Base-by-base conservation (phyloP, 1,284 basidiomycete species). In the Boletus sp. region DNA sequence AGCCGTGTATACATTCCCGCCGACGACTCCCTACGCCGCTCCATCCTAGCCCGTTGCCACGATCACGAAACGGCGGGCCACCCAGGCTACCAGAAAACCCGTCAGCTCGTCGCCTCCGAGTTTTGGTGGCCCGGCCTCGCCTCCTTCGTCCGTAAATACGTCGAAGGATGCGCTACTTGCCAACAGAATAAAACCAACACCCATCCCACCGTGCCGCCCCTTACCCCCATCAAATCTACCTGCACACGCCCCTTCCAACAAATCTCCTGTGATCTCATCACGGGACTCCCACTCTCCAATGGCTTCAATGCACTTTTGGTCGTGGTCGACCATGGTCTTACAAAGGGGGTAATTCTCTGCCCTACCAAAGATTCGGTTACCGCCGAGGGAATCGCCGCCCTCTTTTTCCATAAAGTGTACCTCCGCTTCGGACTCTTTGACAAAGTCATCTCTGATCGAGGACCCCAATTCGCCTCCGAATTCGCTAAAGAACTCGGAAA, bases 221-320 rank as follows among this genome's bases (percentile, higher is more conserved):
- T 39, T 0, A 4, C 18, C 4, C 18, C 18, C 1, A 39, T 39
- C 9, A 7, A 2, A 0, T 39, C 37, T 4, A 4, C 3, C 9
- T 0, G 8, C 2, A 9, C 18, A 4, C 3, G 2, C 0, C 37
- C 37, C 0, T 39, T 39, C 4, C 37, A 39, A 11, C 18, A n/a
- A 4, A n/a, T 39, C 16, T 39, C 18, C 3, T 39, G 18, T 9
- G 24, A 39, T 3, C 37, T 39, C 4, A 39, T 39, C 18, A 39
- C 18, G 0, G 8, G 7, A 4, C 9, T 39, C 0, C 9, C 8
- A 1, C 1, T 1, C 1, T 39, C 18, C 8, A 2, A 1, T 4
- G 8, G 18, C 8, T 44, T 44, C 6, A 8, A 44, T 9, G 8
- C 15, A 0, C 9, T 44, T 1, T 6, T 44, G 43, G 43, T 44